phyloP scores from a whole-genome alignment of 192 early-diverging fungal species.

The Anaeromyces robustus region DNA sequence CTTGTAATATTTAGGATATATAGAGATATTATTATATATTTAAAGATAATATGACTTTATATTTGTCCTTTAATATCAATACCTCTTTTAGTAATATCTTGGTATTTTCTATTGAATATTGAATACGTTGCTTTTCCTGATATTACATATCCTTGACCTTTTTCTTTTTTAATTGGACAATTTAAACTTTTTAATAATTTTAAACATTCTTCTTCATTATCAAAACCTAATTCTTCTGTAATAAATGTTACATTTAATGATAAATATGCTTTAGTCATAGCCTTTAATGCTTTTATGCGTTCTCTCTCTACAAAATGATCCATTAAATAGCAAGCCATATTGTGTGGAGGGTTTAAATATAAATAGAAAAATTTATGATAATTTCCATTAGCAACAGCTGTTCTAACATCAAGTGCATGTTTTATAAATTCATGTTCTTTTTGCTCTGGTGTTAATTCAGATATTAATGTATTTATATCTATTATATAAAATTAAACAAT shows the following conservation, averaged over 20 bases:
- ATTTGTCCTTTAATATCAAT: background rate
- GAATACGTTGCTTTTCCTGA: background rate
- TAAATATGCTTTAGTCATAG: conserved; percentile 59
- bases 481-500: background rate
- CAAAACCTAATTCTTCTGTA: background rate
- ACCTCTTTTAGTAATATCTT: background rate
- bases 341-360: conserved; percentile 50
- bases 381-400: conserved; percentile 63
- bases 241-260: background rate
- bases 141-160: background rate
- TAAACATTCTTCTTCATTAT: background rate
- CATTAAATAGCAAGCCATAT: conserved; percentile 81
- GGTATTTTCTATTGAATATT: background rate
- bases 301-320: conserved; percentile 84
- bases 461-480: conserved; percentile 71
- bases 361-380: conserved; percentile 72
- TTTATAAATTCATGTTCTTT: conserved; percentile 43
- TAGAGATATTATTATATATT: too few relatives aligned
- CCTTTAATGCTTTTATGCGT: conserved; percentile 55
- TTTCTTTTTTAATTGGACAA: background rate
- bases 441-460: conserved; percentile 48
- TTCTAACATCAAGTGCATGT: conserved; percentile 76
- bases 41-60: background rate
- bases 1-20: too few relatives aligned
- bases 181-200: background rate